These are phyloP conservation scores for Hypoxylon sp. DNA, from an alignment of 2,329 filamentous ascomycete genomes.

Conservation along the genomic window DNA sequence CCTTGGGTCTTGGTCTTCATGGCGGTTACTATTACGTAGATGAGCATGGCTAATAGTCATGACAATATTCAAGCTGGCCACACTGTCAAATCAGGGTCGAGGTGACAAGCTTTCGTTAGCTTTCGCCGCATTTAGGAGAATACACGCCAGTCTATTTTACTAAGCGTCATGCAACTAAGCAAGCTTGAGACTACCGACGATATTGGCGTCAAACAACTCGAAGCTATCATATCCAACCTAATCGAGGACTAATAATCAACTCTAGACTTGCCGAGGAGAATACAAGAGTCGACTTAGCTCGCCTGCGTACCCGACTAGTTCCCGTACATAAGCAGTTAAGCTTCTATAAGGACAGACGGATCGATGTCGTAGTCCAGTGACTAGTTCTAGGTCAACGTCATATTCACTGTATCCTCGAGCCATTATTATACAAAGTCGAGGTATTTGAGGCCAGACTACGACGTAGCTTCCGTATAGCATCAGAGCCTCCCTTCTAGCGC, in stretches of 20 bases:
- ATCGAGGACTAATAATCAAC: slow-evolving; percentile 22
- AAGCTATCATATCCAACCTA: slow-evolving; percentile 4
- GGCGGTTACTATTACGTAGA: slow-evolving; percentile 32
- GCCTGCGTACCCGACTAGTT: slow-evolving; percentile 10
- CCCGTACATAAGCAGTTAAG: slow-evolving; percentile 8
- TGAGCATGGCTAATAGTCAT: slow-evolving; percentile 25
- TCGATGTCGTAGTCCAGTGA: slow-evolving; percentile 25
- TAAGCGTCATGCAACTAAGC: slow-evolving; percentile 13
- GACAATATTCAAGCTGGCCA: slow-evolving; percentile 19
- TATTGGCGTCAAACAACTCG: too few species aligned
- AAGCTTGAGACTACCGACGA: too few species aligned
- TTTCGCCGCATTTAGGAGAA: slow-evolving; percentile 32
- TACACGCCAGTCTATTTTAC: not conserved
- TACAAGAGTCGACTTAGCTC: slow-evolving; percentile 14
- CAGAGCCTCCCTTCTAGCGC: too few species aligned
- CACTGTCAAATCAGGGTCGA: slow-evolving; percentile 20
- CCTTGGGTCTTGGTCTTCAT: slow-evolving; percentile 24
- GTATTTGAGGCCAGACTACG: not conserved
- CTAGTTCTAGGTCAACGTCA: slow-evolving; percentile 27
- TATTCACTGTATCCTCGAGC: not conserved
- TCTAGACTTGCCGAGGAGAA: slow-evolving; percentile 14
- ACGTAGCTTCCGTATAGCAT: not conserved
- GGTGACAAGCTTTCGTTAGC: slow-evolving; percentile 8
- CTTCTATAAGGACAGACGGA: slow-evolving; percentile 20
- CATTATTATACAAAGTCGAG: slow-evolving; percentile 7